These are phyloP conservation scores for Lineolata rhizophorae DNA, from an alignment of 495 filamentous ascomycete species.

Conservation along the genomic window DNA sequence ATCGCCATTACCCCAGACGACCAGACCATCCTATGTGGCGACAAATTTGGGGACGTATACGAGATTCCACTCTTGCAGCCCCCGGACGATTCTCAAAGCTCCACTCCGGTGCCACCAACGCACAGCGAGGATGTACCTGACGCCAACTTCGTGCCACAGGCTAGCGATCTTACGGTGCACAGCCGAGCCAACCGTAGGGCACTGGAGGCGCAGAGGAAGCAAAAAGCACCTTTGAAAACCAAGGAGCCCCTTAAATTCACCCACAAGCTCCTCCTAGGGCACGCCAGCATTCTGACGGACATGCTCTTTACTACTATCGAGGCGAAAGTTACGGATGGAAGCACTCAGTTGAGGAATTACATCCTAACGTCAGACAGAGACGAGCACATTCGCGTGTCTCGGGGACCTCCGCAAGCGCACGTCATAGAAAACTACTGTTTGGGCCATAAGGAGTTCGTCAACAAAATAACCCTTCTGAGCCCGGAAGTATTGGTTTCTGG, in stretches of 20 bases:
- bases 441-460: slow-evolving; percentile 67
- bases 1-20: slow-evolving; percentile 46
- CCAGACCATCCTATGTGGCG: slow-evolving; percentile 50
- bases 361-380: slow-evolving; percentile 83
- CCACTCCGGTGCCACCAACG: slow-evolving; percentile 1
- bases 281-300: slow-evolving; percentile 83
- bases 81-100: slow-evolving; percentile 9
- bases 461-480: slow-evolving; percentile 41
- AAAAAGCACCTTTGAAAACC: slow-evolving; percentile 18
- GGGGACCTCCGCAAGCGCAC: slow-evolving; percentile 62
- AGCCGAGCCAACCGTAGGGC: slow-evolving; percentile 54
- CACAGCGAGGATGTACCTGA: slow-evolving; percentile 3
- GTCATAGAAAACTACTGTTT: slow-evolving; percentile 78
- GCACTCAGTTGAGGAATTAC: slow-evolving; percentile 27
- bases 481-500: slow-evolving; percentile 53
- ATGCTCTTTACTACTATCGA: slow-evolving; percentile 27
- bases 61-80: slow-evolving; percentile 52
- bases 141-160: slow-evolving; percentile 31
- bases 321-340: neutral
- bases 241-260: slow-evolving; percentile 35
- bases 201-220: slow-evolving; percentile 45
- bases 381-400: slow-evolving; percentile 87
- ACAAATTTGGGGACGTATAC: slow-evolving; percentile 96
- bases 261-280: slow-evolving; percentile 58
- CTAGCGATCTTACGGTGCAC: slow-evolving; percentile 60